Base-by-base conservation (phyloP, 306 rosid species). In the Abrus precatorius region DNA sequence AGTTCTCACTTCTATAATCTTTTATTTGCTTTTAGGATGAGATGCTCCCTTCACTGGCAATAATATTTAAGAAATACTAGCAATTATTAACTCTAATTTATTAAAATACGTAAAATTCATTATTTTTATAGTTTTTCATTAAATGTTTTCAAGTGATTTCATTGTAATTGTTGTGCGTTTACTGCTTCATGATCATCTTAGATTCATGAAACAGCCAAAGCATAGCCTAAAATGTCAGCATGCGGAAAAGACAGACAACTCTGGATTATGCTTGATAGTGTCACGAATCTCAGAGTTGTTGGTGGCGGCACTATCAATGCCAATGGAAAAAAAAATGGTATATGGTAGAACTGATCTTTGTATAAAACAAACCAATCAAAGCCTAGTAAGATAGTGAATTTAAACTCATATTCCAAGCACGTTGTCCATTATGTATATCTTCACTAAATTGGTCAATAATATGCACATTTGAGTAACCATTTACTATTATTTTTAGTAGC, bases 241-340 rank as follows among this genome's bases (percentile, higher is more conserved):
- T 93, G 91, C 45, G 64, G 14, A 36, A 6, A 78, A 14, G 89
- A 89, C 68, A 56, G 50, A 11, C 50, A 13, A 4, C 83, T 68
- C 40, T 93, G 98, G 97, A 85, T 93, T 57, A 11, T 60, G 82
- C 91, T 93, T 78, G 65, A 82, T 5, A 77, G 63, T 49, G 32
- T 93, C 0, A 27, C 53, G 0, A 79, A 85, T 80, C 75, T 93
- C 5, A 73, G 12, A 12, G 92, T 93, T 69, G 79, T 86, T 84
- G 97, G 98, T 59, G 88, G 87, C 13, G 97, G 98, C 38, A 84
- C 78, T 44, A 77, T 94, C 88, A 27, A 94, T 78, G 97, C 97
- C 30, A 94, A 92, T 79, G 98, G 98, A 5, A 36, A 36, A 36
- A 43, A 76, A 88, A n/a, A 50, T 94, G 97, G 98, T 36, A 2